phyloP scores from a whole-genome alignment of 2,329 filamentous ascomycete genomes.

The Intubia oerlemansii region DNA sequence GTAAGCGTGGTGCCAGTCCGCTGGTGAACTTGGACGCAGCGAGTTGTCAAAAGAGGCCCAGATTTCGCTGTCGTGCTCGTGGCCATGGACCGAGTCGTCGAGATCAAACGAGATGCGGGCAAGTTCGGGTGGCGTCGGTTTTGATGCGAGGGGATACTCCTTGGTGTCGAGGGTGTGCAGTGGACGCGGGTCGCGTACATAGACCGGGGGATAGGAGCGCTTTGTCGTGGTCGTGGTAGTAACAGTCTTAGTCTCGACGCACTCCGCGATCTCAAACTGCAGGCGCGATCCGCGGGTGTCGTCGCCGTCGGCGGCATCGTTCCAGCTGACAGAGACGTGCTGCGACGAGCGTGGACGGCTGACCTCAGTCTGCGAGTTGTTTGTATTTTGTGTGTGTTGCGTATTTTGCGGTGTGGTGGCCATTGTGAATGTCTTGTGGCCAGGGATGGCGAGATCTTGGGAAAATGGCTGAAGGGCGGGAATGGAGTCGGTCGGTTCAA shows the following conservation, averaged over 20 bases:
- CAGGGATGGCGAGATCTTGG: too few species aligned
- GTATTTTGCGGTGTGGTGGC: too few species aligned
- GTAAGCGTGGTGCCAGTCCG: neutral
- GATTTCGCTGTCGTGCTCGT: neutral
- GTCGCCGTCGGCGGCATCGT: constrained; percentile 12
- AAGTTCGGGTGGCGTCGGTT: constrained; percentile 62
- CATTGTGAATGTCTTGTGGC: too few species aligned
- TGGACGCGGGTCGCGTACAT: constrained; percentile 51
- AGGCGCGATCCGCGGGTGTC: constrained; percentile 11
- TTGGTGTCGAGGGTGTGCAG: constrained; percentile 61
- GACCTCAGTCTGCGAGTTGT: too few species aligned
- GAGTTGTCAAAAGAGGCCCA: too few species aligned
- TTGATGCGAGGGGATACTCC: constrained; percentile 69
- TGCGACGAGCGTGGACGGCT: constrained; percentile 15
- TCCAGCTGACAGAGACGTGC: constrained; percentile 15
- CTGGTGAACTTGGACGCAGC: neutral
- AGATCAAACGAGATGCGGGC: constrained; percentile 54
- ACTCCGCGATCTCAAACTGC: constrained; percentile 40
- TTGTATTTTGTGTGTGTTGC: too few species aligned
- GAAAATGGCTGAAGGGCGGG: too few species aligned
- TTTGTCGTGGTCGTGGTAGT: constrained; percentile 88
- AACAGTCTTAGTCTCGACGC: constrained; percentile 48
- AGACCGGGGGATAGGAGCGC: constrained; percentile 63
- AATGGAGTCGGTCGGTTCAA: too few species aligned
- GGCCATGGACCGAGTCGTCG: constrained; percentile 22